phyloP scores from a whole-genome alignment of 1,139 yeast species.

The Sugiyamaella pinicola region DNA sequence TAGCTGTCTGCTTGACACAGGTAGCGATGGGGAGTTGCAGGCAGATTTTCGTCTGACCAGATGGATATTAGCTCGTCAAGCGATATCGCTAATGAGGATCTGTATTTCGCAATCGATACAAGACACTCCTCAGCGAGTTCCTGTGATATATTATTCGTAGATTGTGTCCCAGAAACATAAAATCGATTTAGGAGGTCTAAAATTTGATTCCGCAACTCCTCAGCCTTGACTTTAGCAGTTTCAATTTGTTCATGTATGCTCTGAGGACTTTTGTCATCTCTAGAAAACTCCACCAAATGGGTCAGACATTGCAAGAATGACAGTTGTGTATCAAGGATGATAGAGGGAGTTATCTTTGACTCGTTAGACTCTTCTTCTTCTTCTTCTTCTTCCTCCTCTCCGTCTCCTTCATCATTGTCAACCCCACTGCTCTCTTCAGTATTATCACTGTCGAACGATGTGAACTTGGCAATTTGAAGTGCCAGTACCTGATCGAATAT shows the following conservation, averaged over 20 bases:
- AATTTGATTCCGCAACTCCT: conserved; percentile 10
- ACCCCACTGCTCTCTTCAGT: too few species aligned
- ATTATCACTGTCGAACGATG: conserved; percentile 13
- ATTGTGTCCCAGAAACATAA: too few species aligned
- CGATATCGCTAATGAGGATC: conserved; percentile 12
- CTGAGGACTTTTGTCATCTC: neutral
- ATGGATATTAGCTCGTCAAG: conserved; percentile 16
- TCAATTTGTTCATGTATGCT: neutral
- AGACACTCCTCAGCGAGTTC: conserved; percentile 25
- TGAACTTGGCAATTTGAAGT: conserved; percentile 28
- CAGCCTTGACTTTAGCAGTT: conserved; percentile 5
- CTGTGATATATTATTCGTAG: neutral
- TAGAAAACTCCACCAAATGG: conserved; percentile 16
- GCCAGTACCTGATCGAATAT: conserved; percentile 30
- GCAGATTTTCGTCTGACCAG: conserved; percentile 27
- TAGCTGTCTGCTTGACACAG: conserved; percentile 34
- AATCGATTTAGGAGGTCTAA: conserved; percentile 4
- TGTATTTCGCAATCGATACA: conserved; percentile 28
- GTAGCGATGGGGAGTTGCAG: conserved; percentile 28
- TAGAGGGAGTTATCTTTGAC: conserved; percentile 9
- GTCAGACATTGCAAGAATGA: conserved; percentile 26
- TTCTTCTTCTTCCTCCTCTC: neutral
- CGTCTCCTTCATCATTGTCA: neutral
- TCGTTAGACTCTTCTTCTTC: conserved; percentile 16
- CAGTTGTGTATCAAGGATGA: conserved; percentile 25